Percentiles rank a stretch among this genome's conserved stretches.
These are phyloP conservation scores for Blastomyces gilchristii DNA, from an alignment of 2,329 filamentous ascomycete genomes.

Conservation along the genomic window DNA sequence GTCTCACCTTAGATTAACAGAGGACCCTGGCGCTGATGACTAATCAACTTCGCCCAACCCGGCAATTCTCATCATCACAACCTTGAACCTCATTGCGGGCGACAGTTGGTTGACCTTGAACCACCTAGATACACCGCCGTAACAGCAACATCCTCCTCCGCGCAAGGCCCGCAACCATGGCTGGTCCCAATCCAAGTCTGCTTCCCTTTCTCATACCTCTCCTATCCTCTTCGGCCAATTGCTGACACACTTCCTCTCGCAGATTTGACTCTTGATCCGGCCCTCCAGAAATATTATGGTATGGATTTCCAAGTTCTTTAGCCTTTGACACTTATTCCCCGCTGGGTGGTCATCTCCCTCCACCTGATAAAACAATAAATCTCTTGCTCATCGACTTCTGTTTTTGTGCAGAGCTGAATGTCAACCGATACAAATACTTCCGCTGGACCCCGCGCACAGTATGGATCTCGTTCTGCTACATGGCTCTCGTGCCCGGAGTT, in stretches of 20 bases:
- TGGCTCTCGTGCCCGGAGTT: conserved; percentile 59
- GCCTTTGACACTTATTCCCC: neutral
- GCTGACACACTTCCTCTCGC: conserved; percentile 40
- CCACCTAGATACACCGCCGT: neutral
- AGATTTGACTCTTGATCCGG: conserved; percentile 36
- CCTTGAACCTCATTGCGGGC: neutral
- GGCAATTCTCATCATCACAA: no score
- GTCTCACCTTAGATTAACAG: no score
- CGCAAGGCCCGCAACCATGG: conserved; percentile 34
- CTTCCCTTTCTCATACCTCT: neutral
- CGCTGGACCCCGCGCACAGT: conserved; percentile 81
- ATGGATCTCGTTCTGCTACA: conserved; percentile 67
- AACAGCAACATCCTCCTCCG: neutral
- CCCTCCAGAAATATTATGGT: conserved; percentile 43
- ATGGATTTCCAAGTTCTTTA: conserved; percentile 16
- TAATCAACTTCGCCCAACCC: neutral
- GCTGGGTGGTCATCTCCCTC: neutral
- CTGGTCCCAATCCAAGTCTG: conserved; percentile 42
- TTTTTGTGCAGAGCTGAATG: conserved; percentile 4
- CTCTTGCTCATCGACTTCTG: neutral
- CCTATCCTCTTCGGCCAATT: neutral
- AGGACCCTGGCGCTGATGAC: neutral
- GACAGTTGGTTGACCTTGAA: neutral
- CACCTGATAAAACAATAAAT: no score
- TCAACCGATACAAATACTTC: conserved; percentile 85